Percentiles rank a stretch among this genome's conserved stretches.
These are phyloP conservation scores for Paracorniculantispora psalliotae DNA, from an alignment of 2,329 filamentous ascomycete species.

Conservation along the genomic window DNA sequence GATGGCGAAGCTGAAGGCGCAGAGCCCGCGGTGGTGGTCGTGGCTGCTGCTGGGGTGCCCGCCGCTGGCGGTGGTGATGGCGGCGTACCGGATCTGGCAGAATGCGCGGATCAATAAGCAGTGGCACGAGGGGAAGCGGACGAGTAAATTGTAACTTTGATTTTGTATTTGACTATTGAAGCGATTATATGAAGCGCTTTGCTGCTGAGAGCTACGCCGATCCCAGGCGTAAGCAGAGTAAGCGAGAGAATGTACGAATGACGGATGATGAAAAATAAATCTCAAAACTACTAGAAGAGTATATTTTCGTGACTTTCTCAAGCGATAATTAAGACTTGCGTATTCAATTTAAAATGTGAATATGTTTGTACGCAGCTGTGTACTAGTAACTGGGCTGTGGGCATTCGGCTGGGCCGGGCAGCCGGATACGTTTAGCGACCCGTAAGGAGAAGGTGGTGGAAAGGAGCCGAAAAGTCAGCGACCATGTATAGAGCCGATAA, in stretches of 20 bases:
- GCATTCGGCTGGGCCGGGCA: neutral
- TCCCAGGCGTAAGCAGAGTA: neutral
- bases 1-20: constrained; percentile 55
- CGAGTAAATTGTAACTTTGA: constrained; percentile 22
- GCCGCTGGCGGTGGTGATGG: constrained; percentile 65
- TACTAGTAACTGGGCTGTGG: neutral
- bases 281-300: too few relatives aligned
- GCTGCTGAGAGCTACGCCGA: neutral
- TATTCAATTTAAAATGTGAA: too few relatives aligned
- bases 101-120: constrained; percentile 65
- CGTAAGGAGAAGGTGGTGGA: neutral
- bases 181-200: neutral
- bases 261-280: neutral
- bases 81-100: constrained; percentile 65
- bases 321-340: too few relatives aligned
- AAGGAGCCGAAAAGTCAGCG: neutral
- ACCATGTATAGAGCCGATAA: neutral
- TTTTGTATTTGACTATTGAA: neutral
- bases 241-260: neutral
- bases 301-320: too few relatives aligned
- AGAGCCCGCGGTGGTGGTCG: constrained; percentile 81
- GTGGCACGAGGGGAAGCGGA: constrained; percentile 58
- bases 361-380: too few relatives aligned
- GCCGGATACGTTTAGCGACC: neutral
- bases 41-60: constrained; percentile 65